Evolutionary conservation across 1,284 basidiomycete genomes (phyloP).

Genomic region (Boletus hoseneyae): DNA sequence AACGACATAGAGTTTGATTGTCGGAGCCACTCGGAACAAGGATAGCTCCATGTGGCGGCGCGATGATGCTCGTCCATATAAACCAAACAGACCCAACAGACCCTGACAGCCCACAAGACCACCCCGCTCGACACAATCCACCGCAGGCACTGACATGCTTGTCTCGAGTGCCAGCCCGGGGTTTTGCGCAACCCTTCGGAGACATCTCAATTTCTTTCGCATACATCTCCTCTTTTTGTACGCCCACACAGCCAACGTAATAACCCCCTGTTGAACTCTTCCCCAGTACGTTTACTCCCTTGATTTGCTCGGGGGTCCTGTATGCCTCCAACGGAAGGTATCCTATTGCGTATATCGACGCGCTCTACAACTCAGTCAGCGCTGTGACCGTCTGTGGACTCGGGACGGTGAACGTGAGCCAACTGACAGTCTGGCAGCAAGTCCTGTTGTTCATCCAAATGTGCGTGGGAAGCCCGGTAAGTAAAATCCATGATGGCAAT

Average conservation of each 20-base stretch:
- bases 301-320: slow-evolving; percentile 71
- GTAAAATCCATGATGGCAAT: slow-evolving; percentile 28
- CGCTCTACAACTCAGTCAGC: slow-evolving; percentile 73
- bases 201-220: slow-evolving; percentile 69
- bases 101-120: background rate
- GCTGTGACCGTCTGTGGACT: slow-evolving; percentile 80
- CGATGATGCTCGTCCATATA: background rate
- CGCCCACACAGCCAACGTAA: slow-evolving; percentile 20
- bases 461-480: slow-evolving; percentile 68
- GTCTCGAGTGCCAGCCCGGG: slow-evolving; percentile 1
- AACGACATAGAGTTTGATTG: slow-evolving; percentile 4
- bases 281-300: slow-evolving; percentile 69
- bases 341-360: slow-evolving; percentile 68
- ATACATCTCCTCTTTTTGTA: slow-evolving; percentile 57
- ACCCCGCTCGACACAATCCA: background rate
- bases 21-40: background rate
- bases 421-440: slow-evolving; percentile 76
- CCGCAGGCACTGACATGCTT: slow-evolving; percentile 12
- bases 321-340: slow-evolving; percentile 70
- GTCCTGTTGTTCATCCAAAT: slow-evolving; percentile 68
- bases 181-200: slow-evolving; percentile 34
- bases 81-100: background rate
- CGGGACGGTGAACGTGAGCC: slow-evolving; percentile 69
- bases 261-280: slow-evolving; percentile 23
- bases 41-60: background rate